Percentiles rank a stretch among this genome's conserved stretches.
Evolutionary conservation across 2,329 filamentous ascomycete genomes (phyloP).

Genomic region (Xylariaceae sp.): DNA sequence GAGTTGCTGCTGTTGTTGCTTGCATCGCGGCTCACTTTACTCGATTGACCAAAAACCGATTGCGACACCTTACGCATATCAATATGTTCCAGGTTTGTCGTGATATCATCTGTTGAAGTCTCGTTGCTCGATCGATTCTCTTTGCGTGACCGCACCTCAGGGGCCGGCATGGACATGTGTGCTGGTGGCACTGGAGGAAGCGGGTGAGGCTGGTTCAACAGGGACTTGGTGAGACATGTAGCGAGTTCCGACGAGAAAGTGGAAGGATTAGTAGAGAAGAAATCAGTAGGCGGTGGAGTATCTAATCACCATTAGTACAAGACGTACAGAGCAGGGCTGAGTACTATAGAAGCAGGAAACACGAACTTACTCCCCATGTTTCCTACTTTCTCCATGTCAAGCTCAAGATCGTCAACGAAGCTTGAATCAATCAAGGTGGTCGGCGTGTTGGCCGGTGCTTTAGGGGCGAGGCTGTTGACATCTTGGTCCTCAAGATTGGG

Average conservation of each 20-base stretch:
- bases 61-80: conserved; percentile 41
- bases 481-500: conserved; percentile 33
- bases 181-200: conserved; percentile 34
- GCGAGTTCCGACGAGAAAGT: conserved; percentile 37
- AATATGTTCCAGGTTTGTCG: conserved; percentile 27
- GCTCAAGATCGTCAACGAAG: conserved; percentile 26
- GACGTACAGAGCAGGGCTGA: background rate
- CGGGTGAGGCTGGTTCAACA: conserved; percentile 44
- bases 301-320: conserved; percentile 18
- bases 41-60: conserved; percentile 32
- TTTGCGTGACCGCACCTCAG: conserved; percentile 42
- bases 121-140: conserved; percentile 35
- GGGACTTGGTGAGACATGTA: conserved; percentile 42
- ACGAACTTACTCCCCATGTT: conserved; percentile 26
- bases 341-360: background rate
- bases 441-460: conserved; percentile 42
- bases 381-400: conserved; percentile 24
- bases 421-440: conserved; percentile 25
- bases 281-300: conserved; percentile 26
- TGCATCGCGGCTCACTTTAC: conserved; percentile 23
- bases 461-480: conserved; percentile 29
- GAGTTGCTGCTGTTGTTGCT: conserved; percentile 28
- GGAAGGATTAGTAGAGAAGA: conserved; percentile 23
- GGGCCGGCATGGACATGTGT: conserved; percentile 30
- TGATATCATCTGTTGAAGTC: conserved; percentile 18